Evolutionary conservation across 2,329 filamentous ascomycete genomes (phyloP).

Genomic region (Exophiala viscosa): DNA sequence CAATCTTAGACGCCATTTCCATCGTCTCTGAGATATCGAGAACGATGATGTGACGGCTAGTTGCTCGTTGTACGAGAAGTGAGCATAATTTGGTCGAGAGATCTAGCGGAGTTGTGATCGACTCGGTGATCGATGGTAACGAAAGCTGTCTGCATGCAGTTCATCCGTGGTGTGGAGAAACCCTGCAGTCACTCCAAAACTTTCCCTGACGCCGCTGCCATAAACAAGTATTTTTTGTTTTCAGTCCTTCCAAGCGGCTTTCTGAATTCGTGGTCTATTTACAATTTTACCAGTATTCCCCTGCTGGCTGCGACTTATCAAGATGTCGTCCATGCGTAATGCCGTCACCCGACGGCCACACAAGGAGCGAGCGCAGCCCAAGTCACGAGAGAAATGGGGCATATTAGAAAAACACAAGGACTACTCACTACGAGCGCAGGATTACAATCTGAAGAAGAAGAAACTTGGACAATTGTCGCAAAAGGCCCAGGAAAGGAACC

Average conservation of each 20-base stretch:
- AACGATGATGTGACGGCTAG: not conserved
- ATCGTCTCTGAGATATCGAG: conserved; percentile 2
- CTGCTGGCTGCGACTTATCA: conserved; percentile 17
- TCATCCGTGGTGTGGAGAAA: not conserved
- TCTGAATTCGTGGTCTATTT: no score
- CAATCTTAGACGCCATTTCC: conserved; percentile 22
- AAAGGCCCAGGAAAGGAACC: conserved; percentile 60
- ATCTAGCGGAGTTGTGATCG: not conserved
- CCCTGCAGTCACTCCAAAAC: not conserved
- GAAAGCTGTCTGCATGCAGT: not conserved
- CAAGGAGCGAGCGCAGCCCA: conserved; percentile 81
- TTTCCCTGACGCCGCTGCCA: not conserved
- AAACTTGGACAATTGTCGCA: conserved; percentile 57
- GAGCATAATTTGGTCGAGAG: not conserved
- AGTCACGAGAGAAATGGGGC: conserved; percentile 79
- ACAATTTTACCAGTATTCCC: conserved; percentile 4
- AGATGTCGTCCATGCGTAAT: conserved; percentile 58
- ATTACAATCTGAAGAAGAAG: conserved; percentile 60
- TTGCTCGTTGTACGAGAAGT: not conserved
- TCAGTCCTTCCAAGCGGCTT: no score
- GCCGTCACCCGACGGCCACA: conserved; percentile 77
- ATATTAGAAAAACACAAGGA: conserved; percentile 94
- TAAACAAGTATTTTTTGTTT: no score
- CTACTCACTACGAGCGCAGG: conserved; percentile 62
- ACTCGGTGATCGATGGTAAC: not conserved